Evolutionary conservation across 176 grass and related monocot species (phyloP).

Genomic region (Eragrostis curvula): DNA sequence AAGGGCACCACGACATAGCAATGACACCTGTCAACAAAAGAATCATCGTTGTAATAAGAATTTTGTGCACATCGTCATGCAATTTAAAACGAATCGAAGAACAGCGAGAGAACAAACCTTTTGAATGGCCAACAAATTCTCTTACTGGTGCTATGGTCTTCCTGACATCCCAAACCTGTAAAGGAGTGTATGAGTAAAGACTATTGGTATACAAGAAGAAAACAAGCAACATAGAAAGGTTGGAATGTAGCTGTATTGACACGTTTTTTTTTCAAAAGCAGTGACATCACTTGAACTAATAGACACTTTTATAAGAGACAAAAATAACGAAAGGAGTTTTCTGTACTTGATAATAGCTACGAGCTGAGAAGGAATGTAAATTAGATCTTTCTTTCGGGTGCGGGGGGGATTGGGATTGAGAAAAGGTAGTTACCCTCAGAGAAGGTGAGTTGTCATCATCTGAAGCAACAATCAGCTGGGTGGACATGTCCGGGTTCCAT

Average conservation of each 20-base stretch:
- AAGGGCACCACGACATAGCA: conserved; percentile 99
- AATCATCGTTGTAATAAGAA: conserved; percentile 33
- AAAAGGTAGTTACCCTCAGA: conserved; percentile 77
- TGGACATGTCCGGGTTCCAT: conserved; percentile 97
- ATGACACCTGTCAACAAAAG: conserved; percentile 76
- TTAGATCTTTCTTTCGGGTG: background rate
- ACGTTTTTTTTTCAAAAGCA: conserved; percentile 13
- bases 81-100: conserved; percentile 32
- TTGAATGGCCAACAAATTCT: conserved; percentile 93
- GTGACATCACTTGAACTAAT: background rate
- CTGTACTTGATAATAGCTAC: conserved; percentile 12
- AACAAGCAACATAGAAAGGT: background rate
- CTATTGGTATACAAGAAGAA: conserved; percentile 17
- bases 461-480: conserved; percentile 91
- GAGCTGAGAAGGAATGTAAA: background rate
- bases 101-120: conserved; percentile 63
- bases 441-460: conserved; percentile 93
- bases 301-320: background rate
- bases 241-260: background rate
- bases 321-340: background rate
- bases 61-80: conserved; percentile 23
- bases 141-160: conserved; percentile 96
- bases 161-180: conserved; percentile 98
- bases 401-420: background rate
- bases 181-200: conserved; percentile 40